Evolutionary conservation across 2,329 filamentous ascomycete genomes (phyloP).

Genomic region (Penicillium rolfsii): DNA sequence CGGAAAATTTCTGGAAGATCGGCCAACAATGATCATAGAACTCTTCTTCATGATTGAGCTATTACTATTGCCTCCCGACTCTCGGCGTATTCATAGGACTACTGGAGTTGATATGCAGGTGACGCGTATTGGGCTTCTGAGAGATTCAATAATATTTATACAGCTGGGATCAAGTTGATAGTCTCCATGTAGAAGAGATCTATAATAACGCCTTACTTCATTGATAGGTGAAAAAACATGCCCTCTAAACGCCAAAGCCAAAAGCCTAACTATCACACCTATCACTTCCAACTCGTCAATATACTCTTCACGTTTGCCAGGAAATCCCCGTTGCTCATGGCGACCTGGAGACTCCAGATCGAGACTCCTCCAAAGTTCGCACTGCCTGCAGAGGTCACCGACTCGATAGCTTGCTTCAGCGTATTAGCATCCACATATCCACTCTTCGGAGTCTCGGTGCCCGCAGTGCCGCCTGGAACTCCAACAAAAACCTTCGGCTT

Average conservation of each 20-base stretch:
- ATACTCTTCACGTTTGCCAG: background rate
- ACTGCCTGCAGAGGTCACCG: constrained; percentile 17
- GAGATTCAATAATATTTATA: too few species aligned
- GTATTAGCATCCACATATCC: background rate
- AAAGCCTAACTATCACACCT: background rate
- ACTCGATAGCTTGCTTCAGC: background rate
- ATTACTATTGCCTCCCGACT: too few species aligned
- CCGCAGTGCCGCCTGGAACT: background rate
- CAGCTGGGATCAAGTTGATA: too few species aligned
- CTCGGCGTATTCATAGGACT: too few species aligned
- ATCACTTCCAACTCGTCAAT: background rate
- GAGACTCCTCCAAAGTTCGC: constrained; percentile 4
- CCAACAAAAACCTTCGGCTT: constrained; percentile 8
- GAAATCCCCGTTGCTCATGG: constrained; percentile 37
- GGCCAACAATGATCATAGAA: too few species aligned
- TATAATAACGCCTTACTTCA: constrained; percentile 23
- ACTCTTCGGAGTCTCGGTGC: background rate
- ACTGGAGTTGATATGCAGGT: too few species aligned
- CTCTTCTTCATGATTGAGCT: too few species aligned
- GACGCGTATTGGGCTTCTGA: too few species aligned
- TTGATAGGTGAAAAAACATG: constrained; percentile 26
- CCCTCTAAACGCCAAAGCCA: background rate
- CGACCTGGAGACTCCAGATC: constrained; percentile 24
- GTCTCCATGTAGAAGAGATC: background rate
- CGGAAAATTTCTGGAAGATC: too few species aligned